A percentile compares a stretch with the other conserved stretches of the same genome.
Conservation (phyloP, 805 yeast genomes). For the Ogataea haglerorum region DNA sequence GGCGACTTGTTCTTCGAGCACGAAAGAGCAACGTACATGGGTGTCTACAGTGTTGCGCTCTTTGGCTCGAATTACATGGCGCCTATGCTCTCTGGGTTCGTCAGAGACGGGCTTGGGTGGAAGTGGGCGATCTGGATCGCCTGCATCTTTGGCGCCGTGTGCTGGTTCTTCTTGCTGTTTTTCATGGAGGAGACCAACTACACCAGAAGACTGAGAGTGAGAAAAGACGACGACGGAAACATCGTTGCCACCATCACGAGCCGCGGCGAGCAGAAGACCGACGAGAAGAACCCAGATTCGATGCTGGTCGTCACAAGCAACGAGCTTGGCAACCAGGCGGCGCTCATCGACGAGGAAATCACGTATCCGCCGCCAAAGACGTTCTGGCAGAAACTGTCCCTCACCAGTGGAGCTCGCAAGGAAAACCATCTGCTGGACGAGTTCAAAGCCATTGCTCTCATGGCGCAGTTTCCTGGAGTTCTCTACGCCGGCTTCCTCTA, state of each 20-base stretch:
- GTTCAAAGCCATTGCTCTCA: conserved; percentile 37
- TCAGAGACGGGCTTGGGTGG: conserved; percentile 48
- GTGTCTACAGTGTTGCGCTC: conserved; percentile 51
- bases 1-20: conserved; percentile 51
- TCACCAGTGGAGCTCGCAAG: conserved; percentile 36
- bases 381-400: conserved; percentile 41
- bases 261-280: conserved; percentile 4
- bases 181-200: conserved; percentile 57
- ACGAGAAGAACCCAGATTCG: conserved; percentile 1
- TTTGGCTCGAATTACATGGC: conserved; percentile 54
- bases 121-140: conserved; percentile 50
- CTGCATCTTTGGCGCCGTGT: conserved; percentile 44
- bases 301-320: conserved; percentile 1
- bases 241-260: conserved; percentile 5
- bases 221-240: neutral
- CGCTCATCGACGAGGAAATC: conserved; percentile 6
- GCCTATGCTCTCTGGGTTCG: conserved; percentile 58
- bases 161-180: conserved; percentile 38
- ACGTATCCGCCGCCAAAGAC: conserved; percentile 34
- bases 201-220: conserved; percentile 21
- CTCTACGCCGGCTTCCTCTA: conserved; percentile 57
- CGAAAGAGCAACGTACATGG: conserved; percentile 46
- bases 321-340: conserved; percentile 5
- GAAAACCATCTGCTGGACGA: conserved; percentile 28
- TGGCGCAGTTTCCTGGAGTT: conserved; percentile 49